Base-by-base conservation (phyloP, 2,329 filamentous ascomycete genomes). In the Herpotrichia juniperi region DNA sequence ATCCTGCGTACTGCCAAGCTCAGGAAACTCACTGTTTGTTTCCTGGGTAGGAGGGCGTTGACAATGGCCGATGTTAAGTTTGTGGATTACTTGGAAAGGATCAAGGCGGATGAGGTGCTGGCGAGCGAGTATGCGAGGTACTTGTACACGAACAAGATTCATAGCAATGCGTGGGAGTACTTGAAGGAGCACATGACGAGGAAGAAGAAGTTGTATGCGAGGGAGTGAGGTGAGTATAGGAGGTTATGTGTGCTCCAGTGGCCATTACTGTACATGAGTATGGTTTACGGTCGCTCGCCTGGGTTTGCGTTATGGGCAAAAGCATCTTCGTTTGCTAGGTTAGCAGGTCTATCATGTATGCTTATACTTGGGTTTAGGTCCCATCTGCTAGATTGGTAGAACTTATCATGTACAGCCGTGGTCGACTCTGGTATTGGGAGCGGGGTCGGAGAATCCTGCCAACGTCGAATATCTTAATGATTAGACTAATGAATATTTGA, bases 1-100 rank as follows among this genome's bases (percentile, higher is more conserved):
- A 69, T 78, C 32, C 68, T 83, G 12, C 68, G 72, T 7, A 59
- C 76, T 17, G 71, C 71, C 24, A 72, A 75, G 26, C 70, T 83
- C 7, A 72, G 76, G 21, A 75, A 69, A 21, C 50, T 82, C 12
- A 67, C 66, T 5, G 53, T 82, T 16, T 62, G 65, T 12, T 81
- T 81, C 51, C 61, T 66, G 35, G 79, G 79, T 35, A 74, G 78
- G 9, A 66, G 66, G 17, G 45, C 58, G 12, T 44, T 78, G 8
- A 45, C 49, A 16, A 59, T 63, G 28, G 63, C 62, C 2, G 78
- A 80, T 50, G 60, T 67, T 50, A 73, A 72, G 40, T 81, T 82
- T 50, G 58, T 81, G 32, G 69, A 74, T 48, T 74, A 76, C 48
- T 63, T 82, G 14, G 74, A 72, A 51, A 64, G 73, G 26, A 68